Conservation (phyloP, 2,329 filamentous ascomycete genomes). For the Colletotrichum eleusines region DNA sequence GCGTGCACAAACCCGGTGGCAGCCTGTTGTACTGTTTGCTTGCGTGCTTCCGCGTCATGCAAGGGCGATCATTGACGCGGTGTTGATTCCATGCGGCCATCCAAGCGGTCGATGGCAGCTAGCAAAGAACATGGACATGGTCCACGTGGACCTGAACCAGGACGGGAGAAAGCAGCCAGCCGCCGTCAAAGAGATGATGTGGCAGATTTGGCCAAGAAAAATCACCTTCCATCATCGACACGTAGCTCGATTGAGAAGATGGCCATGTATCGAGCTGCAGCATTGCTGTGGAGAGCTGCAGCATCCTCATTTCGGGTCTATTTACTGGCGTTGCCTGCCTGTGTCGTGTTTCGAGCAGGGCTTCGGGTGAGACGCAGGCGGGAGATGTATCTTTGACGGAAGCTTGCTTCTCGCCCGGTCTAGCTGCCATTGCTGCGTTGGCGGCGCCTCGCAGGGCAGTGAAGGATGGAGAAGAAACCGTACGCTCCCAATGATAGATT, state of each 20-base stretch:
- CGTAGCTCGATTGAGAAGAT: constrained; percentile 16
- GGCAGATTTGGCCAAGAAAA: constrained; percentile 32
- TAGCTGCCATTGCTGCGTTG: constrained; percentile 38
- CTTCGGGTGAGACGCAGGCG: constrained; percentile 26
- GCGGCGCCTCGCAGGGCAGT: constrained; percentile 33
- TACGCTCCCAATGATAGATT: constrained; percentile 2
- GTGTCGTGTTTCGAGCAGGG: constrained; percentile 3
- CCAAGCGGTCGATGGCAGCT: constrained; percentile 29
- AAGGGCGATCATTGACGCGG: constrained; percentile 18
- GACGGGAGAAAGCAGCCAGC: not conserved
- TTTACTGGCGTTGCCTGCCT: constrained; percentile 23
- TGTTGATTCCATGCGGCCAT: constrained; percentile 8
- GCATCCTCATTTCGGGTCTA: constrained; percentile 25
- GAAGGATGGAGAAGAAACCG: constrained; percentile 23
- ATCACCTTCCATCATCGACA: constrained; percentile 18
- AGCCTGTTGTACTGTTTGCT: not conserved
- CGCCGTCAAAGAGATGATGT: constrained; percentile 29
- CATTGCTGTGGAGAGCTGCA: constrained; percentile 15
- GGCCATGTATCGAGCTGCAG: constrained; percentile 7
- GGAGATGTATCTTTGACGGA: constrained; percentile 34
- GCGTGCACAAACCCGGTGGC: not conserved
- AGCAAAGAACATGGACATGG: constrained; percentile 3
- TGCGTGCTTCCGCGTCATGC: constrained; percentile 1
- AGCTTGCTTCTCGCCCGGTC: constrained; percentile 17
- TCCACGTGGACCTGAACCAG: constrained; percentile 22